Evolutionary conservation across 225 moss, liverwort and hornwort species (phyloP).

Genomic region (Physcomitrellopsis africana): DNA sequence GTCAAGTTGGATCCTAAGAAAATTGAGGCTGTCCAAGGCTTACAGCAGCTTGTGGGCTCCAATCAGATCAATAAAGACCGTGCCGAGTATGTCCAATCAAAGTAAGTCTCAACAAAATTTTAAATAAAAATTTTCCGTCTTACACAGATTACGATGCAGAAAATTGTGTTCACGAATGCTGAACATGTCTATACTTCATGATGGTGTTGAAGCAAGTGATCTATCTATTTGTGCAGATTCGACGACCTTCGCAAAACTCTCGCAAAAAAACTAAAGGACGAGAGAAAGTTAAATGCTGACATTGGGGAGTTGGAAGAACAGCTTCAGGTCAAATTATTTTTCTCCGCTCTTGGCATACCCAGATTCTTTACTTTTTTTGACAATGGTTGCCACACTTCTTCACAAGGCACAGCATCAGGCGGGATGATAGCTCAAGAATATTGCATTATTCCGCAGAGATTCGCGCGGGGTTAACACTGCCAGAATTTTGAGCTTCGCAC

Average conservation of each 20-base stretch:
- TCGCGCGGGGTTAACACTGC: neutral
- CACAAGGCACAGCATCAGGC: neutral
- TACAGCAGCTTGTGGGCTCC: constrained; percentile 68
- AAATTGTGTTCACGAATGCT: no score
- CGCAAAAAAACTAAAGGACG: constrained; percentile 45
- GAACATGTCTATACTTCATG: neutral
- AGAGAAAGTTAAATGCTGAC: constrained; percentile 53
- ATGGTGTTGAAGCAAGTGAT: neutral
- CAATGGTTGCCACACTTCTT: neutral
- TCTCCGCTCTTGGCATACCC: neutral
- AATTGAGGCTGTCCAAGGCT: constrained; percentile 54
- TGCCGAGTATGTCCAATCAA: constrained; percentile 48
- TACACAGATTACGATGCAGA: no score
- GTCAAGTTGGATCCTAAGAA: constrained; percentile 39
- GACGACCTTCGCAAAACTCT: constrained; percentile 63
- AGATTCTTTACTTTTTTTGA: neutral
- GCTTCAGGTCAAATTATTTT: constrained; percentile 50
- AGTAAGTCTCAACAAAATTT: constrained; percentile 33
- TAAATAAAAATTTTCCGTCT: no score
- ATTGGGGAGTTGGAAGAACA: constrained; percentile 62
- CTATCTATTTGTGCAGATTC: constrained; percentile 38
- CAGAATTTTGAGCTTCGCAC: neutral
- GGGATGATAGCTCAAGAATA: neutral
- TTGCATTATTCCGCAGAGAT: neutral
- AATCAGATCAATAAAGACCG: constrained; percentile 59